A percentile compares a stretch with the other conserved stretches of the same genome.
Evolutionary conservation across 2,329 filamentous ascomycete species (phyloP).

Genomic region (Huntiella abstrusa): DNA sequence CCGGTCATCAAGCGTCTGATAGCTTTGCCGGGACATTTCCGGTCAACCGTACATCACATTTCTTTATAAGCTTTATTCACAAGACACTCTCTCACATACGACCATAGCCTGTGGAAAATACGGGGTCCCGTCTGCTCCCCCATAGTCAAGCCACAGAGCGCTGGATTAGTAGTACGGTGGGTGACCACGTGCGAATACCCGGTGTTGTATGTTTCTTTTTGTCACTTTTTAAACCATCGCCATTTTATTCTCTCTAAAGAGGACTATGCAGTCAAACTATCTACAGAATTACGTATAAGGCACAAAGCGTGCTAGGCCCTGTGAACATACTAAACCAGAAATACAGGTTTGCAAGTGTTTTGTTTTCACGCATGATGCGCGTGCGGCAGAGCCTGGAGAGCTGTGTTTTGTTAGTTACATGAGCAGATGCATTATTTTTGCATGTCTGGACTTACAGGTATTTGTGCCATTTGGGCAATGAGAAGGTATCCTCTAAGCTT

Average conservation of each 20-base stretch:
- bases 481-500: slow-evolving; percentile 59
- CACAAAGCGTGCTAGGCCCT: slow-evolving; percentile 49
- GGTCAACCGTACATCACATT: too few species aligned
- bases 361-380: slow-evolving; percentile 40
- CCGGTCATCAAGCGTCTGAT: too few species aligned
- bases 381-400: slow-evolving; percentile 49
- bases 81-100: too few species aligned
- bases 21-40: too few species aligned
- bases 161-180: too few species aligned
- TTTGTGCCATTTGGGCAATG: slow-evolving; percentile 53
- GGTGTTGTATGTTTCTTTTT: too few species aligned
- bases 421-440: neutral
- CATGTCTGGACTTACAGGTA: slow-evolving; percentile 31
- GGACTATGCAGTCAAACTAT: neutral
- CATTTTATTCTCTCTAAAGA: neutral
- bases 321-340: slow-evolving; percentile 70
- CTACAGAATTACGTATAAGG: slow-evolving; percentile 38
- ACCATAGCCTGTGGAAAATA: too few species aligned
- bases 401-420: slow-evolving; percentile 14
- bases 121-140: too few species aligned
- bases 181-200: too few species aligned
- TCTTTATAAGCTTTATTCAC: too few species aligned
- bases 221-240: neutral
- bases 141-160: too few species aligned
- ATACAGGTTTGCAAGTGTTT: slow-evolving; percentile 50